Conservation (phyloP, 2,329 filamentous ascomycete genomes). For the Alternaria sp. region DNA sequence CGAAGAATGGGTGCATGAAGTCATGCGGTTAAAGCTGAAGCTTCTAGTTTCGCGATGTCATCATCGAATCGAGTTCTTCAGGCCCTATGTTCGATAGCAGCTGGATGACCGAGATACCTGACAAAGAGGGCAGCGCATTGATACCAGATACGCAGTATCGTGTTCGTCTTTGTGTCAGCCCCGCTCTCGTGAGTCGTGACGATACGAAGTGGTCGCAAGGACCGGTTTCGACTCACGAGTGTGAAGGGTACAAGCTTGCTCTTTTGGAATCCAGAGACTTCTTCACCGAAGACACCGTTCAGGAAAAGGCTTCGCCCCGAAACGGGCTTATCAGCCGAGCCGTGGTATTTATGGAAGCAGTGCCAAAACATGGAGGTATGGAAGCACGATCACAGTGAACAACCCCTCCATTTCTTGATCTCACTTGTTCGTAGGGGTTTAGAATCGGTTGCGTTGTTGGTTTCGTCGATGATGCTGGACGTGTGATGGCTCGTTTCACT, state of each 20-base stretch:
- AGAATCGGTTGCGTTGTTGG: not conserved
- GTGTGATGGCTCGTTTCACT: not conserved
- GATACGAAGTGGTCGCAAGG: not conserved
- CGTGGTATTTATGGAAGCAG: not conserved
- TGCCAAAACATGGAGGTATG: not conserved
- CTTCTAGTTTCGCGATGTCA: not conserved
- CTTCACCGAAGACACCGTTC: not conserved
- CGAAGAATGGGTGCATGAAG: not conserved
- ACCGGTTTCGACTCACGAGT: not conserved
- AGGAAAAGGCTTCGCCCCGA: not conserved
- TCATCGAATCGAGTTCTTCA: not conserved
- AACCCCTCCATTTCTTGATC: accelerated
- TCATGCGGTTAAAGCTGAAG: not conserved
- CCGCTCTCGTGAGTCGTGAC: not conserved
- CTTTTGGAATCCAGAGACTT: not conserved
- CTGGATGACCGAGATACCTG: not conserved
- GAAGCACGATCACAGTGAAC: too few relatives aligned
- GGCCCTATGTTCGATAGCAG: not conserved
- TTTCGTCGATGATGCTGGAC: not conserved
- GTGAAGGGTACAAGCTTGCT: not conserved
- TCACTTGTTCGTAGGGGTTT: not conserved
- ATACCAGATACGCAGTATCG: not conserved
- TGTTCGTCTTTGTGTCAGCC: not conserved
- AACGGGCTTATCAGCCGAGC: not conserved
- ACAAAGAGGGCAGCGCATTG: not conserved